These are phyloP conservation scores for Candida quercuum DNA, from an alignment of 805 yeast genomes.

Conservation along the genomic window DNA sequence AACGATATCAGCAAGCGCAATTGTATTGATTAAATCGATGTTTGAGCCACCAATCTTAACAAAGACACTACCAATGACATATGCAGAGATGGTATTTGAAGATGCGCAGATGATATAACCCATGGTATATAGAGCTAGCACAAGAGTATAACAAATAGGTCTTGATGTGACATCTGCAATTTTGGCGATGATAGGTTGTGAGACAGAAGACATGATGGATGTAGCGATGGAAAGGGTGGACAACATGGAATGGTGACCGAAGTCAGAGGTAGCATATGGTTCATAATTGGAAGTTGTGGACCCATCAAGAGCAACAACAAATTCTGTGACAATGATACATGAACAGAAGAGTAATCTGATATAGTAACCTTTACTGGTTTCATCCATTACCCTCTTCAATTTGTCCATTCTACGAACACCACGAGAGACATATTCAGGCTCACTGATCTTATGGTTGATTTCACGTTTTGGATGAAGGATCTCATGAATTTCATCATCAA, in stretches of 20 bases:
- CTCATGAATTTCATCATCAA: not conserved
- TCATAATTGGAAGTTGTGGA: slow-evolving; percentile 28
- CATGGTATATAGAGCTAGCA: slow-evolving; percentile 27
- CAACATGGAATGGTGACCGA: slow-evolving; percentile 34
- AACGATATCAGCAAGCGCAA: slow-evolving; percentile 34
- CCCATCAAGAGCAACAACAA: slow-evolving; percentile 24
- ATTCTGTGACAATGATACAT: slow-evolving; percentile 10
- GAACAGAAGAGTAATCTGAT: slow-evolving; percentile 13
- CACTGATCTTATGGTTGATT: no score
- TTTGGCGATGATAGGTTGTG: slow-evolving; percentile 35
- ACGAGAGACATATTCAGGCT: slow-evolving; percentile 9
- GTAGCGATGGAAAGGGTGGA: slow-evolving; percentile 35
- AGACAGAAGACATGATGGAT: slow-evolving; percentile 32
- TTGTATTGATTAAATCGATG: slow-evolving; percentile 27
- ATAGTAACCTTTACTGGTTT: slow-evolving; percentile 9
- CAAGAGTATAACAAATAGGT: slow-evolving; percentile 30
- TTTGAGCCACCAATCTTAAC: slow-evolving; percentile 34
- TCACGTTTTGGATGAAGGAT: no score
- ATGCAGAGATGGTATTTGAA: slow-evolving; percentile 29
- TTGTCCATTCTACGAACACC: slow-evolving; percentile 20
- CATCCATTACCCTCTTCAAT: slow-evolving; percentile 17
- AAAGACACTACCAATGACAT: slow-evolving; percentile 32
- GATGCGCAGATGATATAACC: slow-evolving; percentile 34
- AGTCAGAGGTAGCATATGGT: slow-evolving; percentile 36
- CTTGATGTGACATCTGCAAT: slow-evolving; percentile 36